These are phyloP conservation scores for Plasmodium billcollinsi DNA, from an alignment of 169 alveolate species.

Conservation along the genomic window DNA sequence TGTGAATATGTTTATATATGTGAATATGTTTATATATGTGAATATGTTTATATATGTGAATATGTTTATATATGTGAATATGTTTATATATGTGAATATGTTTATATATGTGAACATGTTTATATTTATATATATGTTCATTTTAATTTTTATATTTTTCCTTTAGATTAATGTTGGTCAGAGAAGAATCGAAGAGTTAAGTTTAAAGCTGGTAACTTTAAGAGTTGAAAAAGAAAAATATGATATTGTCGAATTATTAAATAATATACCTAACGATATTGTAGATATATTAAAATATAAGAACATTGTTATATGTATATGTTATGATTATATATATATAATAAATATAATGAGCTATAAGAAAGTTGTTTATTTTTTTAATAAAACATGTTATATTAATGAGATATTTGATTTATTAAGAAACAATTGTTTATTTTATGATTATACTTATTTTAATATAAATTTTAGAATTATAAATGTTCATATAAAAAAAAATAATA, in stretches of 20 bases:
- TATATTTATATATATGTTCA: neutral
- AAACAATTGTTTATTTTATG: constrained; percentile 25
- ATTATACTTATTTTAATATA: constrained; percentile 13
- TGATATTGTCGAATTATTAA: constrained; percentile 24
- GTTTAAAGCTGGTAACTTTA: constrained; percentile 16
- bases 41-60: no score
- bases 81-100: neutral
- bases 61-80: neutral
- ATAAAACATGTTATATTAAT: constrained; percentile 24
- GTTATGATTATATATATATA: constrained; percentile 37
- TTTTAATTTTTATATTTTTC: neutral
- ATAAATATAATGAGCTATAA: constrained; percentile 20
- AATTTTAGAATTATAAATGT: constrained; percentile 6
- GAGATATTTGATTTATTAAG: constrained; percentile 6
- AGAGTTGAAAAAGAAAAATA: constrained; percentile 19
- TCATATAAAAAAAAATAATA: constrained; percentile 8
- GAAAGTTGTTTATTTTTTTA: constrained; percentile 40
- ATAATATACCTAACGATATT: constrained; percentile 12
- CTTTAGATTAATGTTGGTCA: constrained; percentile 43
- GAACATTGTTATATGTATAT: constrained; percentile 27
- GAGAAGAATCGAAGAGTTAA: constrained; percentile 26
- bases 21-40: no score
- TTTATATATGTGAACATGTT: no score
- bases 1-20: neutral
- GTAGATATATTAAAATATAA: constrained; percentile 15